phyloP scores from a whole-genome alignment of 441 rosid species.

The Gossypium gossypioides region DNA sequence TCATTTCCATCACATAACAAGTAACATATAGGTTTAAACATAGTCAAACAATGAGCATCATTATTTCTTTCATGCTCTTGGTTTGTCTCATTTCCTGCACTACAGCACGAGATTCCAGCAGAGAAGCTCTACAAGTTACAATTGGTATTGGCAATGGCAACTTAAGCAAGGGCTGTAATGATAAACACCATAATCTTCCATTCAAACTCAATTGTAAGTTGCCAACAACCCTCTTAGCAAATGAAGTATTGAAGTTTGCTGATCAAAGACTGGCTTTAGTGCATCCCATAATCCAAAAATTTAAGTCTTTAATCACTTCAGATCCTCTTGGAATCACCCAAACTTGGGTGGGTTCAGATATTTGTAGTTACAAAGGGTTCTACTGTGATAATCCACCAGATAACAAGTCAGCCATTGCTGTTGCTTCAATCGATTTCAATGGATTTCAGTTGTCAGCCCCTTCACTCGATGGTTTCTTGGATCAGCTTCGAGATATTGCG shows the following conservation, averaged over 20 bases:
- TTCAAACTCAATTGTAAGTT: conserved; percentile 16
- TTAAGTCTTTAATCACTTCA: conserved; percentile 56
- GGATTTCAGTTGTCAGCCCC: conserved; percentile 72
- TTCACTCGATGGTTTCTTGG: conserved; percentile 61
- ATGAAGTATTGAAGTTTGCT: conserved; percentile 30
- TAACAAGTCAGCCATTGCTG: conserved; percentile 52
- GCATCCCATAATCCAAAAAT: conserved; percentile 65
- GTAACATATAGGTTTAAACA: not conserved
- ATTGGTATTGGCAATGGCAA: conserved; percentile 7
- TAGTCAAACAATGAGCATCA: conserved; percentile 11
- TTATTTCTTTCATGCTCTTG: conserved; percentile 21
- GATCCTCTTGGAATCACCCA: conserved; percentile 62
- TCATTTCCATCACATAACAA: not conserved
- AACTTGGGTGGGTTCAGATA: conserved; percentile 63
- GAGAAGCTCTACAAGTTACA: conserved; percentile 13
- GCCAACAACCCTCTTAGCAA: conserved; percentile 9
- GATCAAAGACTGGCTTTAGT: conserved; percentile 60
- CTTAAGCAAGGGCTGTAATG: conserved; percentile 18
- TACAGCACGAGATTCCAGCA: conserved; percentile 11
- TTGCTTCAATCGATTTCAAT: conserved; percentile 79
- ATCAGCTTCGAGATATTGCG: conserved; percentile 59
- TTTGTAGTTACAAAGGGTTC: conserved; percentile 72
- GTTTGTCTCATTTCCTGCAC: conserved; percentile 14
- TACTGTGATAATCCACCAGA: conserved; percentile 71
- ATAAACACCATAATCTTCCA: not conserved